phyloP scores from a whole-genome alignment of 1,284 basidiomycete species.

The Filobasidium uniguttulatum region DNA sequence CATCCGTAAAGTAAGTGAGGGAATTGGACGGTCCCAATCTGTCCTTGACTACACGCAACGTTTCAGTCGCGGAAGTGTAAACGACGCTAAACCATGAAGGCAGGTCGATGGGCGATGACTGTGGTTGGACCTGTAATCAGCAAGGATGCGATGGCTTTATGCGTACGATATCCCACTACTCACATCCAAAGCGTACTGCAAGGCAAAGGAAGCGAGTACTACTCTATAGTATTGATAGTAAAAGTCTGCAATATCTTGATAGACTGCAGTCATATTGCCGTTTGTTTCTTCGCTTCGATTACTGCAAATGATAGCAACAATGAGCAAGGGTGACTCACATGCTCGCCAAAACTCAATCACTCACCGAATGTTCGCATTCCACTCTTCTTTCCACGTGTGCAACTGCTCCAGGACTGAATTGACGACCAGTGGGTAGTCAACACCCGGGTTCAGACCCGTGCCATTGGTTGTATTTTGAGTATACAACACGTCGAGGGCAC shows the following conservation, averaged over 20 bases:
- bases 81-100: constrained; percentile 33
- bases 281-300: background rate
- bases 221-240: constrained; percentile 74
- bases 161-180: background rate
- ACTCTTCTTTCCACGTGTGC: constrained; percentile 52
- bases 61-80: constrained; percentile 50
- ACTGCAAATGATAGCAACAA: background rate
- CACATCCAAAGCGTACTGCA: constrained; percentile 75
- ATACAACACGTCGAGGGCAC: constrained; percentile 80
- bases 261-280: constrained; percentile 1
- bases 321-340: background rate
- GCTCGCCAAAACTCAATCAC: background rate
- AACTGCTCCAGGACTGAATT: constrained; percentile 73
- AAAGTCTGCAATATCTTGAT: constrained; percentile 42
- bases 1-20: constrained; percentile 75
- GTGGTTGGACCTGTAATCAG: background rate
- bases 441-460: constrained; percentile 72
- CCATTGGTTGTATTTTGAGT: constrained; percentile 57
- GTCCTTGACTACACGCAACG: constrained; percentile 9
- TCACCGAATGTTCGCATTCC: too few relatives aligned
- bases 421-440: constrained; percentile 71
- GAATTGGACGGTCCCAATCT: constrained; percentile 44
- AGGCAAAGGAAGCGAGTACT: constrained; percentile 83
- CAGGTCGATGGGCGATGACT: constrained; percentile 43
- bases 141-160: background rate